These are phyloP conservation scores for Clathrus columnatus DNA, from an alignment of 768 basidiomycete species.

Conservation along the genomic window DNA sequence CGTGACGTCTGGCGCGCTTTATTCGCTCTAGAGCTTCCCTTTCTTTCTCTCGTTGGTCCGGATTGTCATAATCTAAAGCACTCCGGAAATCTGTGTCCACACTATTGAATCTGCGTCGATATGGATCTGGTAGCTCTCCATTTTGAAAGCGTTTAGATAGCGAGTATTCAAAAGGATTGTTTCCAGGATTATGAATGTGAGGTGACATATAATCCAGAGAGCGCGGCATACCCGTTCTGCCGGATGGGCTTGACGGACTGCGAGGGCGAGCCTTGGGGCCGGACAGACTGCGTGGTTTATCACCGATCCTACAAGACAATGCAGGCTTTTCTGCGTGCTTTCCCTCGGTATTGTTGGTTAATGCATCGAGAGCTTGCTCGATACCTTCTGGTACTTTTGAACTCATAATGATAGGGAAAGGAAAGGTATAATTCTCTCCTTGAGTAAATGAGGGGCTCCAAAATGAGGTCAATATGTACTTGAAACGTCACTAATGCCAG, in stretches of 20 bases:
- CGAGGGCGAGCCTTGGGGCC: not conserved
- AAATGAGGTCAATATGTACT: no score
- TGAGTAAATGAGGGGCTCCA: no score
- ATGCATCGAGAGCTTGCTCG: not conserved
- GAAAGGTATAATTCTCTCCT: no score
- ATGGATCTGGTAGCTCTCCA: conserved; percentile 21
- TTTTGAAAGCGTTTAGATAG: not conserved
- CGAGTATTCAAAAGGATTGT: not conserved
- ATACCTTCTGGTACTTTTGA: not conserved
- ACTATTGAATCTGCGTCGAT: conserved; percentile 23
- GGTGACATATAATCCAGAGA: conserved; percentile 59
- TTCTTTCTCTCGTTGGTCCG: conserved; percentile 29
- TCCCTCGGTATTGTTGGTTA: not conserved
- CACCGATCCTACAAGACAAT: not conserved
- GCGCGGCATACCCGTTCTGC: conserved; percentile 64
- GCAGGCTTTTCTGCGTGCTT: not conserved
- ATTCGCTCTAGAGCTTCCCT: conserved; percentile 40
- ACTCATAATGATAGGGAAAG: not conserved
- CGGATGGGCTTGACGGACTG: conserved; percentile 36
- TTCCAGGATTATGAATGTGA: conserved; percentile 21
- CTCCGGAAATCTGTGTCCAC: conserved; percentile 49
- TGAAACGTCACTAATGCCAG: no score
- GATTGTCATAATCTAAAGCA: conserved; percentile 41
- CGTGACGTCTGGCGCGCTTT: conserved; percentile 36
- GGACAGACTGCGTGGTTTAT: not conserved